Evolutionary conservation across 352 stramenopile genomes (phyloP).

Genomic region (Pythium guiyangense): DNA sequence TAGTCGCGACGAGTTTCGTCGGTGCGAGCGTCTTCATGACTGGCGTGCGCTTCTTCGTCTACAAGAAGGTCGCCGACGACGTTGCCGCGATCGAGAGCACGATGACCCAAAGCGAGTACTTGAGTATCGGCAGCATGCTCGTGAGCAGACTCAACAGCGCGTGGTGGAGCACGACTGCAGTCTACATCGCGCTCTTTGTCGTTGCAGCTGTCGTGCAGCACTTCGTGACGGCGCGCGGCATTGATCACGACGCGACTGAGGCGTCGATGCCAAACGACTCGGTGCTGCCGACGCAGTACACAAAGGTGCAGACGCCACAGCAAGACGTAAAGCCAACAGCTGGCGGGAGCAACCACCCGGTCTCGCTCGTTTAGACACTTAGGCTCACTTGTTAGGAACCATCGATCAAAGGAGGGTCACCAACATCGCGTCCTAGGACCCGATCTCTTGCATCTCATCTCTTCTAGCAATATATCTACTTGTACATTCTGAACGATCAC

Average conservation of each 20-base stretch:
- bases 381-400: too few species aligned
- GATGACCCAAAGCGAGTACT: background rate
- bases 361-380: background rate
- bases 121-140: background rate
- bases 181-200: background rate
- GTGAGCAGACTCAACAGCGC: too few species aligned
- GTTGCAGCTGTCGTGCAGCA: background rate
- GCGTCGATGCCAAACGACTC: background rate
- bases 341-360: background rate
- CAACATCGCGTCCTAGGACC: too few species aligned
- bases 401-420: too few species aligned
- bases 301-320: background rate
- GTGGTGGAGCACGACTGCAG: background rate
- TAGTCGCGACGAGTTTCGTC: background rate
- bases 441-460: too few species aligned
- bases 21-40: background rate
- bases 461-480: too few species aligned
- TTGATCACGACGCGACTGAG: background rate
- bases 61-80: background rate
- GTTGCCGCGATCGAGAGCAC: too few species aligned
- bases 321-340: background rate
- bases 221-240: background rate
- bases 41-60: background rate
- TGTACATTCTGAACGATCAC: too few species aligned
- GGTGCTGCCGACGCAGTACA: background rate